Conservation (phyloP, 768 basidiomycete species). For the Bullera alba region DNA sequence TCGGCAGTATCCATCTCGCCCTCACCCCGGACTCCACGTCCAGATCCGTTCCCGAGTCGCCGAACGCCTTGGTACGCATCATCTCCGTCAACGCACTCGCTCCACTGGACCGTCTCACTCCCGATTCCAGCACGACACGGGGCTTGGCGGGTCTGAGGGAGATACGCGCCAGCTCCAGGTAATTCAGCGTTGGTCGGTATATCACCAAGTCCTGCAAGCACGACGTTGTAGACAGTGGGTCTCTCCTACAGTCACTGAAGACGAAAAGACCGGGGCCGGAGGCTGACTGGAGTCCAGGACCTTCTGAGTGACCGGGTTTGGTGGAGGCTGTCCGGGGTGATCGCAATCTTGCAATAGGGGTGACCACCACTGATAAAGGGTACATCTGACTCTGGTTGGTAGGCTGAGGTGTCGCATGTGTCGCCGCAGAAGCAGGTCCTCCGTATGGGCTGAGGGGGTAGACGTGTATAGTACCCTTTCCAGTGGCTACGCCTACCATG, state of each 20-base stretch:
- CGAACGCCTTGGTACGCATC: conserved; percentile 18
- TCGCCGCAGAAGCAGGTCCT: conserved; percentile 54
- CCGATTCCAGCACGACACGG: too few species aligned
- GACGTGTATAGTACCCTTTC: conserved; percentile 52
- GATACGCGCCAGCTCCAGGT: conserved; percentile 28
- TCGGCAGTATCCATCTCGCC: conserved; percentile 22
- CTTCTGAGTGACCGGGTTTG: background rate
- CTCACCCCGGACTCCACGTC: conserved; percentile 4
- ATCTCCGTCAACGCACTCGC: conserved; percentile 38
- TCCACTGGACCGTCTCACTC: too few species aligned
- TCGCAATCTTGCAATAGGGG: conserved; percentile 55
- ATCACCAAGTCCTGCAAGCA: conserved; percentile 22
- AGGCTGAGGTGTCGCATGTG: conserved; percentile 52
- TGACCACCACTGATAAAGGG: conserved; percentile 54
- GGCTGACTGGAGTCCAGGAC: background rate
- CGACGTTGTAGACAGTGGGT: conserved; percentile 7
- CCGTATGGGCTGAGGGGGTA: conserved; percentile 73
- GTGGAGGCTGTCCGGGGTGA: background rate
- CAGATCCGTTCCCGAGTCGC: conserved; percentile 1
- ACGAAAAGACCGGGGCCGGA: conserved; percentile 28
- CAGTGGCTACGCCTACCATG: conserved; percentile 64
- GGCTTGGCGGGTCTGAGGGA: background rate
- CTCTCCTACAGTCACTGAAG: conserved; percentile 2
- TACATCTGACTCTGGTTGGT: conserved; percentile 54
- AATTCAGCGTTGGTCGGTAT: conserved; percentile 35